Evolutionary conservation across 805 yeast genomes (phyloP).

Genomic region (Tetrapisispora pingtungensis): DNA sequence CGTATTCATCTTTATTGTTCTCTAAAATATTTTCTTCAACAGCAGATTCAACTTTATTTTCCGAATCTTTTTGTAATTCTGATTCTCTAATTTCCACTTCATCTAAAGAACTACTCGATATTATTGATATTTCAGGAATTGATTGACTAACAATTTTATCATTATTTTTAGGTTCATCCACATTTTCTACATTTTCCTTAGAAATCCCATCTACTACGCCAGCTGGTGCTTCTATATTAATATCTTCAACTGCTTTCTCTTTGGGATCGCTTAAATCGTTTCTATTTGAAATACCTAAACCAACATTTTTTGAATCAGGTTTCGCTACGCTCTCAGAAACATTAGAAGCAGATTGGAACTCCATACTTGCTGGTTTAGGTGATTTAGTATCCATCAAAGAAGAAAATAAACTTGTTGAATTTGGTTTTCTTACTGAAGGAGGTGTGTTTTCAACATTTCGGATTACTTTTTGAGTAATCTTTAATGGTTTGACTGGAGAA

Average conservation of each 20-base stretch:
- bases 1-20: background rate
- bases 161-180: too few relatives aligned
- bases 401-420: conserved; percentile 19
- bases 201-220: background rate
- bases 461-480: conserved; percentile 47
- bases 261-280: conserved; percentile 4
- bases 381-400: conserved; percentile 12
- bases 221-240: background rate
- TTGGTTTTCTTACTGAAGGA: conserved; percentile 16
- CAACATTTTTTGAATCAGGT: background rate
- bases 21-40: background rate
- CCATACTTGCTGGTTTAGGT: background rate
- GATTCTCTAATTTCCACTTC: background rate
- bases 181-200: background rate
- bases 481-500: conserved; percentile 57
- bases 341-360: background rate
- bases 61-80: background rate
- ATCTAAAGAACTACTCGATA: background rate
- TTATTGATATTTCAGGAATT: background rate
- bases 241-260: conserved; percentile 21
- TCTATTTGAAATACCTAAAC: background rate
- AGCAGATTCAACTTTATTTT: background rate
- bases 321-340: background rate
- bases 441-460: background rate
- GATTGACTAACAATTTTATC: too few relatives aligned